A percentile compares a stretch with the other conserved stretches of the same genome.
Evolutionary conservation across 1,139 yeast genomes (phyloP).

Genomic region (Hansenula lynferdii): DNA sequence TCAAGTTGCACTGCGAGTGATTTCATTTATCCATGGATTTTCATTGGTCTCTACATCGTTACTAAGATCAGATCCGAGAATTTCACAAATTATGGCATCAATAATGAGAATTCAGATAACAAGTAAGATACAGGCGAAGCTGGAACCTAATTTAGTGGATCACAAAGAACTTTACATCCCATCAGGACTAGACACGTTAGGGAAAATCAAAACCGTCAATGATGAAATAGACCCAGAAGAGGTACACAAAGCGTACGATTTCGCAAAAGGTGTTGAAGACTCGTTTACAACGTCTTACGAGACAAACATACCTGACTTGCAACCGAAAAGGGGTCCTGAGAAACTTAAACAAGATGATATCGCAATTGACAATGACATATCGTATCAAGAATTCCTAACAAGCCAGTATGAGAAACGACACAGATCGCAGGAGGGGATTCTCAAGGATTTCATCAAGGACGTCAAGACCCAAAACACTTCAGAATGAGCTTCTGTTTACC

Average conservation of each 20-base stretch:
- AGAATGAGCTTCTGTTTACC: too few relatives aligned
- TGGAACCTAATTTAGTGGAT: conserved; percentile 28
- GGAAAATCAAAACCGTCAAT: conserved; percentile 42
- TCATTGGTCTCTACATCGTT: conserved; percentile 24
- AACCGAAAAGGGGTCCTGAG: too few relatives aligned
- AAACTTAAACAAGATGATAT: too few relatives aligned
- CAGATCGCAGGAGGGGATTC: neutral
- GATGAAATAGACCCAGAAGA: conserved; percentile 22
- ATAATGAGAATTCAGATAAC: conserved; percentile 5
- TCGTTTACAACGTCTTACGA: conserved; percentile 7
- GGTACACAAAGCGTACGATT: conserved; percentile 7
- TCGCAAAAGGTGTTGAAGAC: conserved; percentile 1
- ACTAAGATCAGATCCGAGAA: conserved; percentile 1
- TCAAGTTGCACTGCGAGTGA: conserved; percentile 32
- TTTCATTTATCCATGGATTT: conserved; percentile 42
- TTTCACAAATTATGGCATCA: conserved; percentile 6
- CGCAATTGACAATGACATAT: neutral
- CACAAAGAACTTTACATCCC: conserved; percentile 41
- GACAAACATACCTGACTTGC: conserved; percentile 6
- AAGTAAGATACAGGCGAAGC: conserved; percentile 6
- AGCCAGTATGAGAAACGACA: conserved; percentile 5
- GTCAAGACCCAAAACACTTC: too few relatives aligned
- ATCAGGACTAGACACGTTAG: conserved; percentile 44
- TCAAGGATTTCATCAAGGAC: neutral
- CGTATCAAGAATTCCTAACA: conserved; percentile 10